Evolutionary conservation across 768 basidiomycete genomes (phyloP).

Genomic region (Amanita pseudoporphyria): DNA sequence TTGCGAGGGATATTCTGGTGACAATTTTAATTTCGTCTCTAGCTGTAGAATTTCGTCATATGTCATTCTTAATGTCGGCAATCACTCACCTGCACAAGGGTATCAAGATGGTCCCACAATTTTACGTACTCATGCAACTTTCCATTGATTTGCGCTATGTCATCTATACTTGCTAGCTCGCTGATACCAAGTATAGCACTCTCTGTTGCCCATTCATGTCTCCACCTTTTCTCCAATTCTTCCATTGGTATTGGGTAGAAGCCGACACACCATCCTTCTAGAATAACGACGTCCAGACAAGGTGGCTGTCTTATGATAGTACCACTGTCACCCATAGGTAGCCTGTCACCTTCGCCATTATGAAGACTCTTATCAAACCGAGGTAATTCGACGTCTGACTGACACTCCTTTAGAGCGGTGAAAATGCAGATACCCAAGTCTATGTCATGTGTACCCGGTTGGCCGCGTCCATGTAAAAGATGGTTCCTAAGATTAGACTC

Average conservation of each 20-base stretch:
- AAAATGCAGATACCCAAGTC: constrained; percentile 50
- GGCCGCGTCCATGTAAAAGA: constrained; percentile 78
- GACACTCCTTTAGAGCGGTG: constrained; percentile 33
- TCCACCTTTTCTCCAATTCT: constrained; percentile 48
- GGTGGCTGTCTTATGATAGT: constrained; percentile 29
- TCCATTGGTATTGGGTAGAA: constrained; percentile 54
- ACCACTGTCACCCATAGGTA: constrained; percentile 31
- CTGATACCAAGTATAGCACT: constrained; percentile 25
- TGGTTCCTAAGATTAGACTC: constrained; percentile 43
- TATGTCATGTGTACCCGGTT: constrained; percentile 88
- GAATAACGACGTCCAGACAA: constrained; percentile 65
- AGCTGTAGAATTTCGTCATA: constrained; percentile 16
- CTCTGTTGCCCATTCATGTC: constrained; percentile 31
- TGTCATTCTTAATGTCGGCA: background rate
- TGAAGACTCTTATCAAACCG: constrained; percentile 82
- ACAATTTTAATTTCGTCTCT: constrained; percentile 15
- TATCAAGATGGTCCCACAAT: constrained; percentile 65
- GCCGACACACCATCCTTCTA: constrained; percentile 97
- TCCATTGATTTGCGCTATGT: constrained; percentile 57
- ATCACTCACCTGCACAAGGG: constrained; percentile 61
- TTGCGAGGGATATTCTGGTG: constrained; percentile 18
- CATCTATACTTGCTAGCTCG: constrained; percentile 33
- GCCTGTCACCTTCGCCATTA: constrained; percentile 78
- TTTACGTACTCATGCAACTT: constrained; percentile 46
- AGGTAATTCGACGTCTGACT: constrained; percentile 49